Percentiles rank a stretch among this genome's conserved stretches.
phyloP scores from a whole-genome alignment of 2,329 filamentous ascomycete species.

The Microthyrium microscopicum region DNA sequence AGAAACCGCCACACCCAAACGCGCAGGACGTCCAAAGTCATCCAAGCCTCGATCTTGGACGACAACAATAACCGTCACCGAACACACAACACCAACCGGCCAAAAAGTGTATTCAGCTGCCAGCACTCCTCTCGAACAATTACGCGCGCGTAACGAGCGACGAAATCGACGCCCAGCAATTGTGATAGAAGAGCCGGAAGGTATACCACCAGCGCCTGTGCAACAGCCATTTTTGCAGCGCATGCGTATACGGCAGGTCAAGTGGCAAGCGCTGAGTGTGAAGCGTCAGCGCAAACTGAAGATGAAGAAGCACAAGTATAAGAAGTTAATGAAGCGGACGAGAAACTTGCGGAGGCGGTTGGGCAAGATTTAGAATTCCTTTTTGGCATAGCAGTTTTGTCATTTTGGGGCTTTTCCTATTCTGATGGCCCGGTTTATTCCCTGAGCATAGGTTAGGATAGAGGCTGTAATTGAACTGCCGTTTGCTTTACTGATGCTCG shows the following conservation, averaged over 20 bases:
- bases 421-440: no score
- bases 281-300: conserved; percentile 83
- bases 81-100: conserved; percentile 33
- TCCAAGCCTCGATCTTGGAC: conserved; percentile 11
- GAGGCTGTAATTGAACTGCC: no score
- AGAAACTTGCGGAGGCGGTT: conserved; percentile 76
- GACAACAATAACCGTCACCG: conserved; percentile 35
- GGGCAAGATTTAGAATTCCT: conserved; percentile 19
- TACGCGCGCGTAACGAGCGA: no score
- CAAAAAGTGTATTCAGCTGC: conserved; percentile 34
- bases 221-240: conserved; percentile 48
- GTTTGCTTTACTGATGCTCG: no score
- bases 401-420: no score
- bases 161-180: no score
- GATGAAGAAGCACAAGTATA: conserved; percentile 99
- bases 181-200: conserved; percentile 4
- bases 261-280: conserved; percentile 58
- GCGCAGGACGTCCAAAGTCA: not conserved
- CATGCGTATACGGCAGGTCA: conserved; percentile 48
- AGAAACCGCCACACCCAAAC: not conserved
- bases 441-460: no score
- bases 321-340: conserved; percentile 94
- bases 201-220: conserved; percentile 11
- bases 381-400: no score
- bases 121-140: conserved; percentile 24